phyloP scores from a whole-genome alignment of 2,329 filamentous ascomycete species.

The Alternaria sp. region DNA sequence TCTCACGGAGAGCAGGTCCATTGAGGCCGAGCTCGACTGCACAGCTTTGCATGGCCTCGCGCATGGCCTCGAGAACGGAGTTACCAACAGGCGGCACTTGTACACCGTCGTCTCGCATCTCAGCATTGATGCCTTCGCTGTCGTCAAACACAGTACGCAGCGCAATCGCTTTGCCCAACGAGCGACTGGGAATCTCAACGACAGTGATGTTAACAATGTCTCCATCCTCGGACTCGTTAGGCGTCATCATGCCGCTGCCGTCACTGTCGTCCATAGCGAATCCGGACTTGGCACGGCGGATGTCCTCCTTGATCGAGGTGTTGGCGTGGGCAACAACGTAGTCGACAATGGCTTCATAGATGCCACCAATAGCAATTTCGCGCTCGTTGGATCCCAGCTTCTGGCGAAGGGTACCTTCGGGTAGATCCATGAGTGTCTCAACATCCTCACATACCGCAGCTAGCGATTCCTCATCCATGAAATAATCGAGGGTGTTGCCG shows the following conservation, averaged over 20 bases:
- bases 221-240: slow-evolving; percentile 72
- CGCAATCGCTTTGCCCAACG: slow-evolving; percentile 84
- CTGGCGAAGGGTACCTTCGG: slow-evolving; percentile 79
- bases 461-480: slow-evolving; percentile 82
- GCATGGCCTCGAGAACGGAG: slow-evolving; percentile 87
- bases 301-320: slow-evolving; percentile 78
- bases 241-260: slow-evolving; percentile 64
- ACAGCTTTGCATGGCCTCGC: slow-evolving; percentile 77
- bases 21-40: slow-evolving; percentile 81
- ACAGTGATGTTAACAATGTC: slow-evolving; percentile 91
- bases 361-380: slow-evolving; percentile 78
- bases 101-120: slow-evolving; percentile 96
- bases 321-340: slow-evolving; percentile 94
- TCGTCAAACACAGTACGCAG: slow-evolving; percentile 95
- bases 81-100: slow-evolving; percentile 76
- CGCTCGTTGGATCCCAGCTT: slow-evolving; percentile 87
- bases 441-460: slow-evolving; percentile 92
- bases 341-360: slow-evolving; percentile 94
- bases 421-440: slow-evolving; percentile 82
- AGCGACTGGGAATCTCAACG: slow-evolving; percentile 81
- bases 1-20: slow-evolving; percentile 72
- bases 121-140: slow-evolving; percentile 87
- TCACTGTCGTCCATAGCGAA: slow-evolving; percentile 72
- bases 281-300: slow-evolving; percentile 70
- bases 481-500: slow-evolving; percentile 86